Evolutionary conservation across 345 rosid genomes (phyloP).

Genomic region (Syzygium grande): DNA sequence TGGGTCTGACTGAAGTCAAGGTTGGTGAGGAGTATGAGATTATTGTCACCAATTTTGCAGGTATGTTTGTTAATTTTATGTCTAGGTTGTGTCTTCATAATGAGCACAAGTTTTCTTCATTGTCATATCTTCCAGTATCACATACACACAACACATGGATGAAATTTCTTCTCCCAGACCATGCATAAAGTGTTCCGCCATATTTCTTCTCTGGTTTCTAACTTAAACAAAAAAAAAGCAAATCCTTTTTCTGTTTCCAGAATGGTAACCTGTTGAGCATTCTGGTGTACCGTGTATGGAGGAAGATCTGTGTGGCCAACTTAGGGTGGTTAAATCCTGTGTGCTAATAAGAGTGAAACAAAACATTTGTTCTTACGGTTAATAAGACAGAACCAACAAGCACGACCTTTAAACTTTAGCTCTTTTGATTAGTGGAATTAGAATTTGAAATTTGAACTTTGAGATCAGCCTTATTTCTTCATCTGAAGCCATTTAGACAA

Average conservation of each 20-base stretch:
- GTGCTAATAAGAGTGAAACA: background rate
- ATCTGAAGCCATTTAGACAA: background rate
- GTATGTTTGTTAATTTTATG: background rate
- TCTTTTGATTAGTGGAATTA: background rate
- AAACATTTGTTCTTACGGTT: background rate
- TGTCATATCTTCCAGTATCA: background rate
- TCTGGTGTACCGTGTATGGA: background rate
- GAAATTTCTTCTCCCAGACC: background rate
- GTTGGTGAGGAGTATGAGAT: slow-evolving; percentile 87
- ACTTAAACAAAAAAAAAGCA: background rate
- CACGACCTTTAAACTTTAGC: background rate
- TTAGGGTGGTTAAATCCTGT: background rate
- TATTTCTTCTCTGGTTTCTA: background rate
- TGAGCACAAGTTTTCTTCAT: background rate
- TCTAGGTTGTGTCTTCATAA: background rate
- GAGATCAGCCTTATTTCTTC: background rate
- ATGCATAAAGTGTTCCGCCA: background rate
- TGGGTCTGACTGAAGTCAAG: slow-evolving; percentile 71
- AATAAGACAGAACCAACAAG: background rate
- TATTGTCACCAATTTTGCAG: slow-evolving; percentile 47
- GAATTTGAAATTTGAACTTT: background rate
- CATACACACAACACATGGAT: background rate
- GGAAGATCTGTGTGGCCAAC: background rate
- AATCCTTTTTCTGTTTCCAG: background rate
- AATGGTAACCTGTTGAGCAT: background rate